A percentile compares a stretch with the other conserved stretches of the same genome.
These are phyloP conservation scores for Aspergillus novoparasiticus DNA, from an alignment of 2,329 filamentous ascomycete species.

Conservation along the genomic window DNA sequence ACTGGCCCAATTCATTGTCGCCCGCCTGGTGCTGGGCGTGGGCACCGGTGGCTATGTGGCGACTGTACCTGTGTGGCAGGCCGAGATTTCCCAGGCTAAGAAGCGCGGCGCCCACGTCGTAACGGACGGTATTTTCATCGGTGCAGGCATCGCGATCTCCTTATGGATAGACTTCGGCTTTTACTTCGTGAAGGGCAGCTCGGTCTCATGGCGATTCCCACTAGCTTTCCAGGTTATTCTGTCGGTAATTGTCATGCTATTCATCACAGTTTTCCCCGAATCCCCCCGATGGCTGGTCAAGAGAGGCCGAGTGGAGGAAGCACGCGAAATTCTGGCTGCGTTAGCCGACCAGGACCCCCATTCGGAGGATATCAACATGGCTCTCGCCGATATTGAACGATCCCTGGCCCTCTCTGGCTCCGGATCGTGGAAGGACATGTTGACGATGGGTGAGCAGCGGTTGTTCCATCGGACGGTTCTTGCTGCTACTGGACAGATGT, in stretches of 20 bases:
- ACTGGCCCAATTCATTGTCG: constrained; percentile 49
- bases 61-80: constrained; percentile 53
- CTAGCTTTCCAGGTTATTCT: constrained; percentile 43
- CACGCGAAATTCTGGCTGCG: constrained; percentile 40
- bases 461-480: constrained; percentile 38
- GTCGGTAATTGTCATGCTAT: constrained; percentile 32
- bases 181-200: constrained; percentile 38
- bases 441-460: constrained; percentile 39
- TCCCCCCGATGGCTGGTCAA: constrained; percentile 53
- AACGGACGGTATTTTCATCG: constrained; percentile 53
- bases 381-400: constrained; percentile 44
- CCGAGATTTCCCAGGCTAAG: constrained; percentile 37
- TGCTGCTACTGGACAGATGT: constrained; percentile 37
- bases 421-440: constrained; percentile 38
- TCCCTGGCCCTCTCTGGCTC: constrained; percentile 44
- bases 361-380: constrained; percentile 36
- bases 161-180: constrained; percentile 54
- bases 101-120: constrained; percentile 55
- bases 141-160: constrained; percentile 48
- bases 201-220: constrained; percentile 49
- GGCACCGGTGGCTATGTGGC: constrained; percentile 49
- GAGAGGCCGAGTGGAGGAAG: constrained; percentile 38
- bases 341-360: constrained; percentile 48
- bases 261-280: constrained; percentile 41
- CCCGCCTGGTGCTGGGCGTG: constrained; percentile 46